These are phyloP conservation scores for Xerocomus potaroensis DNA, from an alignment of 768 basidiomycete genomes.

Conservation along the genomic window DNA sequence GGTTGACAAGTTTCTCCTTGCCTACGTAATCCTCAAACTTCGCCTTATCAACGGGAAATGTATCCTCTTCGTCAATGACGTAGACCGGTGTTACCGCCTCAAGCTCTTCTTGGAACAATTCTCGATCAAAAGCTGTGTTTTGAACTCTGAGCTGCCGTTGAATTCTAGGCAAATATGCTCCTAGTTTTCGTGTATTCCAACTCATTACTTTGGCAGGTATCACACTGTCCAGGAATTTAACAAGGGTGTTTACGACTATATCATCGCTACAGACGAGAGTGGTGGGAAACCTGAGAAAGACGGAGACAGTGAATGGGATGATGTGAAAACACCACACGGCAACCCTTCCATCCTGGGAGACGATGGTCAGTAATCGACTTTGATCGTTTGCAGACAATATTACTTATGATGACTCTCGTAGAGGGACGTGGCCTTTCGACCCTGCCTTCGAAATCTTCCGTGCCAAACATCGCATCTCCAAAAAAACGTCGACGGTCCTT, in stretches of 20 bases:
- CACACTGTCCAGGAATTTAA: constrained; percentile 99
- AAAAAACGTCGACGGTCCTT: constrained; percentile 58
- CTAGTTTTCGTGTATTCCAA: background rate
- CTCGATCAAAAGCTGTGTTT: constrained; percentile 90
- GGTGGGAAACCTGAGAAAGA: constrained; percentile 51
- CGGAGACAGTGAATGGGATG: constrained; percentile 41
- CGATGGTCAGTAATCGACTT: constrained; percentile 27
- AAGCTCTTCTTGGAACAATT: constrained; percentile 99
- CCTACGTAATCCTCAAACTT: constrained; percentile 95
- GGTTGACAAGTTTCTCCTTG: constrained; percentile 94
- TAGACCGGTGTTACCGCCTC: constrained; percentile 90
- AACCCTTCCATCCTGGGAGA: constrained; percentile 9
- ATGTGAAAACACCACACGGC: constrained; percentile 20
- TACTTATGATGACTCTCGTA: constrained; percentile 19
- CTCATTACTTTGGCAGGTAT: constrained; percentile 49
- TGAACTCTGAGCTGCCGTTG: constrained; percentile 93
- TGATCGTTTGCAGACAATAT: constrained; percentile 26
- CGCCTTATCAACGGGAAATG: constrained; percentile 95
- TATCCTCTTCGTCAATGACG: constrained; percentile 93
- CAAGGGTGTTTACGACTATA: constrained; percentile 96
- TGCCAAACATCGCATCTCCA: constrained; percentile 14
- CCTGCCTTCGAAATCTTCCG: constrained; percentile 10
- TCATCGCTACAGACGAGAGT: constrained; percentile 95
- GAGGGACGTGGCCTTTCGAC: constrained; percentile 41
- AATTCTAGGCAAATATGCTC: constrained; percentile 66